These are phyloP conservation scores for Amanita fuliginea DNA, from an alignment of 768 basidiomycete genomes.

Conservation along the genomic window DNA sequence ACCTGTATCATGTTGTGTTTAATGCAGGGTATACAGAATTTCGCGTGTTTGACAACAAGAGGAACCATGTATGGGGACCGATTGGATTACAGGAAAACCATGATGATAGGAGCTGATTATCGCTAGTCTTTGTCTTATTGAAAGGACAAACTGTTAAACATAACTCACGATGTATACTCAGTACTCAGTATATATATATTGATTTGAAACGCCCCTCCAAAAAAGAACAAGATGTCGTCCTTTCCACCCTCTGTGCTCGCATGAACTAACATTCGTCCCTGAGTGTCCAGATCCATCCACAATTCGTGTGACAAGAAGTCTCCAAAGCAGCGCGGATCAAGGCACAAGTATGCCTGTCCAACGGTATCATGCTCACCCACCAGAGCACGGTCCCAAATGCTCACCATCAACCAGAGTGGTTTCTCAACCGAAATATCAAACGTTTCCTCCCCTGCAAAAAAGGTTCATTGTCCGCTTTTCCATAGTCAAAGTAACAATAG, in stretches of 20 bases:
- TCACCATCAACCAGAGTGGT: constrained; percentile 95
- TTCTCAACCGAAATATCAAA: constrained; percentile 92
- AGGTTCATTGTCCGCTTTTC: constrained; percentile 7
- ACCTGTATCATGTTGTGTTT: too few species aligned
- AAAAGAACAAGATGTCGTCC: constrained; percentile 96
- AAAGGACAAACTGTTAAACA: too few species aligned
- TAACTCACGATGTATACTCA: too few species aligned
- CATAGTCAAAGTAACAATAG: not conserved
- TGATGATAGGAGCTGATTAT: too few species aligned
- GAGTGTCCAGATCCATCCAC: constrained; percentile 83
- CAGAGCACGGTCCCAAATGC: constrained; percentile 81
- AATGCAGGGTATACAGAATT: too few species aligned
- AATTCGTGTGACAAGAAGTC: constrained; percentile 88
- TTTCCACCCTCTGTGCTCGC: constrained; percentile 99
- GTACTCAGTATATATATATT: too few species aligned
- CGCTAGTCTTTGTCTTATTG: too few species aligned
- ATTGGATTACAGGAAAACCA: too few species aligned
- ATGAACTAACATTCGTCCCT: constrained; percentile 76
- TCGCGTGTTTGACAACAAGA: too few species aligned
- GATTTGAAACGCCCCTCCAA: constrained; percentile 93
- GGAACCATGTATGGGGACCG: too few species aligned
- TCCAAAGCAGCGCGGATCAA: constrained; percentile 80
- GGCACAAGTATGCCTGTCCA: constrained; percentile 86
- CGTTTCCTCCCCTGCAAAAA: constrained; percentile 79
- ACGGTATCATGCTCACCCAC: constrained; percentile 90